phyloP scores from a whole-genome alignment of 768 basidiomycete genomes.

The Macrolepiota fuliginosa region DNA sequence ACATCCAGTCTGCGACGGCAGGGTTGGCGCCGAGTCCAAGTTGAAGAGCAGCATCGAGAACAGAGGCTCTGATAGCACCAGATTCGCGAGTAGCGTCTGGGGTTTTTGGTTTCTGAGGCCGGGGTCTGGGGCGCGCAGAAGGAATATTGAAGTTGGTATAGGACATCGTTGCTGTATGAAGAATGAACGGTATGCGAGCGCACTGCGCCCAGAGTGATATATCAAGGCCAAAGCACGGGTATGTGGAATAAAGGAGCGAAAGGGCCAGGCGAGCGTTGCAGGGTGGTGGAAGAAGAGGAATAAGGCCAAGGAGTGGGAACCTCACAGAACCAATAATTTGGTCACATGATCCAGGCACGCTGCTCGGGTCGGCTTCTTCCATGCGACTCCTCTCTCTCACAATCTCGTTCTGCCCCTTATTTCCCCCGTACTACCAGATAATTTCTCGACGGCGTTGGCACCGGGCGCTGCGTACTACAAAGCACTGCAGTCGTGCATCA shows the following conservation, averaged over 20 bases:
- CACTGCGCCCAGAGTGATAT: constrained; percentile 2
- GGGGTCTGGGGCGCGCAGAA: neutral
- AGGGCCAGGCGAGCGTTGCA: neutral
- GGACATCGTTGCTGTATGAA: neutral
- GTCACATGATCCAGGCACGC: constrained; percentile 6
- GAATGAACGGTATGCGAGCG: neutral
- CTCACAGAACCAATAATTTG: neutral
- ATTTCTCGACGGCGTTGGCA: neutral
- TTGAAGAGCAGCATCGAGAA: constrained; percentile 69
- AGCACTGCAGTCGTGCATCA: neutral
- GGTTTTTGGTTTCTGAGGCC: neutral
- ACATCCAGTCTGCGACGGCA: constrained; percentile 70
- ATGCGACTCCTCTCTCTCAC: neutral
- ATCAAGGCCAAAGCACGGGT: neutral
- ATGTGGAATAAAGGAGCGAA: neutral
- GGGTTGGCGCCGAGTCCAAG: constrained; percentile 60
- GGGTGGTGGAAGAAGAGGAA: neutral
- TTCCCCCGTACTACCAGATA: neutral
- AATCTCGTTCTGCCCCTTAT: neutral
- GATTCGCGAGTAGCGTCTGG: constrained; percentile 42
- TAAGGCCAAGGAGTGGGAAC: constrained; percentile 3
- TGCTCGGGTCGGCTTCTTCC: neutral
- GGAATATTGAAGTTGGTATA: neutral
- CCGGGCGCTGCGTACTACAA: neutral
- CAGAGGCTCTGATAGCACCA: constrained; percentile 63